phyloP scores from a whole-genome alignment of 768 basidiomycete species.

The Termitomyces sp. region DNA sequence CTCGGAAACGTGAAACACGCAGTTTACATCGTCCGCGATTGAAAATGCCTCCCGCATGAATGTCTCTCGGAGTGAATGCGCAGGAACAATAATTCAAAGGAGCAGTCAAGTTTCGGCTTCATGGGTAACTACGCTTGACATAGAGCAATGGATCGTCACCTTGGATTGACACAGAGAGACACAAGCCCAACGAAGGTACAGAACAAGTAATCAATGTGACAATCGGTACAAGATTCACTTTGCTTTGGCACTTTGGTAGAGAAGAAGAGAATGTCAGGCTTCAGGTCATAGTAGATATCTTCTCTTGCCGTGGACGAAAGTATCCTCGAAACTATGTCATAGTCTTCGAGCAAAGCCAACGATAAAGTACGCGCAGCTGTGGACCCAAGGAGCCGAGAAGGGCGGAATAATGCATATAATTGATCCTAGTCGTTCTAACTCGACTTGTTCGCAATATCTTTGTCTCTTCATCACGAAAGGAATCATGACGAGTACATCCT shows the following conservation, averaged over 20 bases:
- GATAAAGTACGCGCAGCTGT: background rate
- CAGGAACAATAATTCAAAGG: background rate
- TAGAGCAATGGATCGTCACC: background rate
- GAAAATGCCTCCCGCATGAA: background rate
- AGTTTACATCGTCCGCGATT: background rate
- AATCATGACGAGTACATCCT: background rate
- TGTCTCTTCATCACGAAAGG: background rate
- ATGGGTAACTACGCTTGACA: background rate
- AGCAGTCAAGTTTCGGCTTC: background rate
- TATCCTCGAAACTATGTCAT: background rate
- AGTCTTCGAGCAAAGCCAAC: background rate
- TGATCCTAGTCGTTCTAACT: no score
- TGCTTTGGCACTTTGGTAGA: background rate
- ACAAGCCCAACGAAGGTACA: background rate
- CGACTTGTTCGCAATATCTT: background rate
- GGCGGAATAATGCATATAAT: no score
- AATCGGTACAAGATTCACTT: background rate
- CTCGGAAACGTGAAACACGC: background rate
- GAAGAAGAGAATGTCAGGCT: background rate
- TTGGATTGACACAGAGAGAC: no score
- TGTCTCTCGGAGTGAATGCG: background rate
- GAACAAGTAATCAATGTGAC: background rate
- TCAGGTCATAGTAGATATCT: background rate
- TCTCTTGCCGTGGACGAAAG: background rate
- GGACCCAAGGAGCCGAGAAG: background rate